Base-by-base conservation (phyloP, 2,329 filamentous ascomycete species). In the Zasmidium cellare region DNA sequence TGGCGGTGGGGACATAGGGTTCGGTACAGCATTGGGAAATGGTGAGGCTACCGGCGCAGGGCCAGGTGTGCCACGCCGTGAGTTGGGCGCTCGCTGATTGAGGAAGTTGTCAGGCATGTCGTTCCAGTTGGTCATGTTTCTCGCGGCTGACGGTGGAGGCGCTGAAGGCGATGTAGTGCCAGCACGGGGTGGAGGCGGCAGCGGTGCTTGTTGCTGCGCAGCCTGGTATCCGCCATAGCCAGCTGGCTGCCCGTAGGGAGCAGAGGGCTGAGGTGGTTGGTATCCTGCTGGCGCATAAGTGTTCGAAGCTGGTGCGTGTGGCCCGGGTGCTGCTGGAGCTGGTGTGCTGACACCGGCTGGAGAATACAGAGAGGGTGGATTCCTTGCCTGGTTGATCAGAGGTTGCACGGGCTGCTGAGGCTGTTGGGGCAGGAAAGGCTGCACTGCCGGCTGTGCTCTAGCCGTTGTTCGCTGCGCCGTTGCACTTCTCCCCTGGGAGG, bases 41-140 rank as follows among this genome's bases (percentile, higher is more conserved):
- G 91, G 90, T 18, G 89, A 85, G n/a, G 82, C 85, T 51, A 92
- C 85, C 2, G 88, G 80, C 52, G 86, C 84, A 46, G 77, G 71
- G 55, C 82, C 86, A 2, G 92, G 91, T 1, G 93, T 97, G 47
- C 82, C 82, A 71, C 88, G 85, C 65, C 92, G 86, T 20, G 87
- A 83, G 14, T 84, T 83, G 3, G 69, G 59, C 35, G 68, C 64
- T n/a, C 88, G 82, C 55, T 83, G 79, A 78, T 93, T 91, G 47
- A 77, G 72, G 65, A 97, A 86, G 56, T 77, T 89, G 68, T 96
- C 84, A 1, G 94, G 94, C 52, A 96, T 88, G 74, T 99, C 94
- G 67, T 99, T 99, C 94, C 94, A 99, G 67, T 90, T 89, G 24
- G 87, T 85, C 62, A 87, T 87, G 63, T 89, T 88, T 70, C 87